Percentiles rank a stretch among this genome's conserved stretches.
phyloP scores from a whole-genome alignment of 768 basidiomycete genomes.

The Leccinum disarticulatum region DNA sequence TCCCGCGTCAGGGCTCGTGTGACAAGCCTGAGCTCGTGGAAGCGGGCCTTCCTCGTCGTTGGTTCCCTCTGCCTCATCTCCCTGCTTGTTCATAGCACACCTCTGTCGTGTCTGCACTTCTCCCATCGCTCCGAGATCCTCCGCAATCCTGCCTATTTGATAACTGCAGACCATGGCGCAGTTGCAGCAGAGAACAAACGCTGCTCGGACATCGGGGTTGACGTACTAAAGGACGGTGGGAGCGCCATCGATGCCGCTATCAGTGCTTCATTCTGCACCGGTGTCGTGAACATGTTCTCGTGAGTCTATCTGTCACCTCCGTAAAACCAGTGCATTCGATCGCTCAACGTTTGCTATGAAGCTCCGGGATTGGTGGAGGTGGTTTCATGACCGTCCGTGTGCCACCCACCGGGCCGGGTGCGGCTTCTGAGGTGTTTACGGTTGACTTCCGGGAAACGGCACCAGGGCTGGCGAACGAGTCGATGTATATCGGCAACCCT shows the following conservation, averaged over 20 bases:
- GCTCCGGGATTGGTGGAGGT: constrained; percentile 85
- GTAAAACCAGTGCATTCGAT: background rate
- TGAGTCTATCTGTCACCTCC: constrained; percentile 37
- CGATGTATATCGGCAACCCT: constrained; percentile 71
- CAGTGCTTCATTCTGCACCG: constrained; percentile 72
- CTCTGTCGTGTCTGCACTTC: background rate
- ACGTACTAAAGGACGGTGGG: constrained; percentile 75
- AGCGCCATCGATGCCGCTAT: constrained; percentile 91
- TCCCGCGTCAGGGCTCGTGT: background rate
- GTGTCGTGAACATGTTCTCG: constrained; percentile 91
- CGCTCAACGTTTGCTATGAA: constrained; percentile 22
- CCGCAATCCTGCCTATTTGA: constrained; percentile 57
- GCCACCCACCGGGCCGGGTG: constrained; percentile 47
- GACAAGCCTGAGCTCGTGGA: constrained; percentile 15
- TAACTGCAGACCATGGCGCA: constrained; percentile 71
- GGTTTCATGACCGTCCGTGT: constrained; percentile 85
- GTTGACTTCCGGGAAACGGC: constrained; percentile 91
- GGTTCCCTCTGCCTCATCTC: constrained; percentile 15
- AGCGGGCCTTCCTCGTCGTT: constrained; percentile 9
- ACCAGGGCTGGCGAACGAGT: constrained; percentile 65
- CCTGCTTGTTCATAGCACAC: constrained; percentile 3
- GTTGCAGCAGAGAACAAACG: constrained; percentile 86
- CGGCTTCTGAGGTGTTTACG: constrained; percentile 59
- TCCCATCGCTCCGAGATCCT: background rate
- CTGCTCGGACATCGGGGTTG: constrained; percentile 85